Evolutionary conservation across 2,329 filamentous ascomycete species (phyloP).

Genomic region (Epichloe scottii): DNA sequence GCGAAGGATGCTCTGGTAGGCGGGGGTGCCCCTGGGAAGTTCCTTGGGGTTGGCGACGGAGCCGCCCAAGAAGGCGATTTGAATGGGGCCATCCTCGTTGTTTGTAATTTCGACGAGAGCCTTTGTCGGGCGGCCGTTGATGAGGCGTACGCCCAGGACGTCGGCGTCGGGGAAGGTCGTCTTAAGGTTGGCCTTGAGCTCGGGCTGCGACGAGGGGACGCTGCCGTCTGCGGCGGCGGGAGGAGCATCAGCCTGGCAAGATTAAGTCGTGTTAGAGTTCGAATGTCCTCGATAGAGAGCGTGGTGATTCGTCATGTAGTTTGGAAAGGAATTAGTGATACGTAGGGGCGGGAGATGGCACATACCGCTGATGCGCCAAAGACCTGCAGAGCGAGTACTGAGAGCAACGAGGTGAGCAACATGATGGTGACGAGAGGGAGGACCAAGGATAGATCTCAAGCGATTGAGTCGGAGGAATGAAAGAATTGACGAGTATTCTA

Average conservation of each 20-base stretch:
- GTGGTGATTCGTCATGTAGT: too few relatives aligned
- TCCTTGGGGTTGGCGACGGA: conserved; percentile 48
- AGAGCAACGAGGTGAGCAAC: conserved; percentile 6
- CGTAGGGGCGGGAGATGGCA: not conserved
- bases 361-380: conserved; percentile 6
- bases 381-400: conserved; percentile 6
- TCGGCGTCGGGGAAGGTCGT: conserved; percentile 57
- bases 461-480: not conserved
- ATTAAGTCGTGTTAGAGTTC: not conserved
- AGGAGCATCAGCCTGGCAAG: conserved; percentile 6
- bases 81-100: conserved; percentile 64
- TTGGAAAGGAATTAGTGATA: not conserved
- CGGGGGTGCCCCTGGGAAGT: conserved; percentile 32
- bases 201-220: not conserved
- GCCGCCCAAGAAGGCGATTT: conserved; percentile 65
- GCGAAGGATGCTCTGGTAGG: conserved; percentile 50
- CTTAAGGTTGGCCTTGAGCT: conserved; percentile 41
- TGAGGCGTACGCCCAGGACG: conserved; percentile 87
- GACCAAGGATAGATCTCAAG: not conserved
- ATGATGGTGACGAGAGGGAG: not conserved
- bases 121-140: conserved; percentile 81
- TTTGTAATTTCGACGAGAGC: conserved; percentile 76
- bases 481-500: not conserved
- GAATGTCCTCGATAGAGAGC: too few relatives aligned
- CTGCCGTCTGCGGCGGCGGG: conserved; percentile 4